These are phyloP conservation scores for Fusarium tuaranense DNA, from an alignment of 2,329 filamentous ascomycete species.

Conservation along the genomic window DNA sequence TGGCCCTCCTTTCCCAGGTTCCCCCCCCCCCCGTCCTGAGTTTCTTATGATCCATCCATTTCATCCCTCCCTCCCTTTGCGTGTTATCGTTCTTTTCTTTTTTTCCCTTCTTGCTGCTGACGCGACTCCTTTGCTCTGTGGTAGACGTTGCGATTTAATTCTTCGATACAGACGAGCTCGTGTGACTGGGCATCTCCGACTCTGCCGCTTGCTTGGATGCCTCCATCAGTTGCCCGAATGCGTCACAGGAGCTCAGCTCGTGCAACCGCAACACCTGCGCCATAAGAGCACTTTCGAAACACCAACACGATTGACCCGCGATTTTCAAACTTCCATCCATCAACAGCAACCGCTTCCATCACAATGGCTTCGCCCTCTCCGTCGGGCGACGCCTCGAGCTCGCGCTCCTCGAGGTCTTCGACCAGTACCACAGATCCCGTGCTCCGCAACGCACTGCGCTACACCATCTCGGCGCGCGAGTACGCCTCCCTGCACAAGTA, in stretches of 20 bases:
- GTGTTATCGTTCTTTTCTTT: constrained; percentile 30
- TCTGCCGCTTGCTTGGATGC: constrained; percentile 36
- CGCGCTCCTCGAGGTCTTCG: constrained; percentile 36
- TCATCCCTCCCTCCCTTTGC: constrained; percentile 15
- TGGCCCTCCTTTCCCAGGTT: constrained; percentile 39
- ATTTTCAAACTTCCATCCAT: neutral
- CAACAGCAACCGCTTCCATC: constrained; percentile 7
- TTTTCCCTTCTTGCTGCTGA: neutral
- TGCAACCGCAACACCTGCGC: constrained; percentile 34
- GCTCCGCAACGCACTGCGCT: constrained; percentile 86
- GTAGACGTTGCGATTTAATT: neutral
- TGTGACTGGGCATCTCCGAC: neutral
- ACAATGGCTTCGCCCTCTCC: constrained; percentile 37
- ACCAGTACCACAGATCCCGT: constrained; percentile 68
- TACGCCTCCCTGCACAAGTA: constrained; percentile 88
- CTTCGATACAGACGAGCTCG: neutral
- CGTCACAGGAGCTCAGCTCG: constrained; percentile 42
- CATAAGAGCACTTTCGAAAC: constrained; percentile 14
- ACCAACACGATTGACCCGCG: constrained; percentile 11
- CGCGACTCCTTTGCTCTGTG: neutral
- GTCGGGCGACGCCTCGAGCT: constrained; percentile 38
- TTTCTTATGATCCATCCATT: constrained; percentile 34
- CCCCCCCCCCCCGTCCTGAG: neutral
- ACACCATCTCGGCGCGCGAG: constrained; percentile 86
- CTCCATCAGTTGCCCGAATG: constrained; percentile 38